phyloP scores from a whole-genome alignment of 2,329 filamentous ascomycete genomes.

The Stemphylium vesicarium region DNA sequence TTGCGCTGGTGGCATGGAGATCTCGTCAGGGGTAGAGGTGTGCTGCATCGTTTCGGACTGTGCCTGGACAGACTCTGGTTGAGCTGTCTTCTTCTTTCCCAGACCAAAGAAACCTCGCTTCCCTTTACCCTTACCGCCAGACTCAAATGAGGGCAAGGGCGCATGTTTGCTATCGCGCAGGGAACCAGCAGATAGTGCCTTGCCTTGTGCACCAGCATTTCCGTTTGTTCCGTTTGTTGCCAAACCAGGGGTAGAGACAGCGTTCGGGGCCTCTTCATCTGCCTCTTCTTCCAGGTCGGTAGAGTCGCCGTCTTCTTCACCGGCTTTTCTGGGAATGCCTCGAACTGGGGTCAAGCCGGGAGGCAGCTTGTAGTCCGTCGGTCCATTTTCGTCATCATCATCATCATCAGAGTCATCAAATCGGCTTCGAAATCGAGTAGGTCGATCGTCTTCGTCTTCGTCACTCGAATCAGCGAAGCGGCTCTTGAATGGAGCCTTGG shows the following conservation, averaged over 20 bases:
- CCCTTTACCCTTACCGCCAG: conserved; percentile 46
- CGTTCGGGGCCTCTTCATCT: conserved; percentile 31
- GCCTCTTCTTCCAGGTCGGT: conserved; percentile 57
- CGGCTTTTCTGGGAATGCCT: conserved; percentile 64
- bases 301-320: conserved; percentile 63
- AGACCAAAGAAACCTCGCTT: conserved; percentile 58
- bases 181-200: conserved; percentile 46
- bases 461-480: conserved; percentile 77
- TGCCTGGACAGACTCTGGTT: conserved; percentile 39
- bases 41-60: conserved; percentile 38
- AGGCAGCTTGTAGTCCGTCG: conserved; percentile 55
- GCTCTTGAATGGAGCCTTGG: conserved; percentile 39
- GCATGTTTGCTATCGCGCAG: conserved; percentile 48
- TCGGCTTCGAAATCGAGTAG: conserved; percentile 52
- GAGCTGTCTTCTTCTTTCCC: conserved; percentile 65
- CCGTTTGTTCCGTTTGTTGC: conserved; percentile 24
- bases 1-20: conserved; percentile 39
- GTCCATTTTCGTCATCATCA: conserved; percentile 37
- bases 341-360: conserved; percentile 60
- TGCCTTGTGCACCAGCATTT: conserved; percentile 31
- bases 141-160: conserved; percentile 32
- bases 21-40: conserved; percentile 34
- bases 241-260: conserved; percentile 24
- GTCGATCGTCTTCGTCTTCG: conserved; percentile 48
- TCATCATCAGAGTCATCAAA: conserved; percentile 62